phyloP scores from a whole-genome alignment of 768 basidiomycete genomes.

The Rhodotorula toruloides region DNA sequence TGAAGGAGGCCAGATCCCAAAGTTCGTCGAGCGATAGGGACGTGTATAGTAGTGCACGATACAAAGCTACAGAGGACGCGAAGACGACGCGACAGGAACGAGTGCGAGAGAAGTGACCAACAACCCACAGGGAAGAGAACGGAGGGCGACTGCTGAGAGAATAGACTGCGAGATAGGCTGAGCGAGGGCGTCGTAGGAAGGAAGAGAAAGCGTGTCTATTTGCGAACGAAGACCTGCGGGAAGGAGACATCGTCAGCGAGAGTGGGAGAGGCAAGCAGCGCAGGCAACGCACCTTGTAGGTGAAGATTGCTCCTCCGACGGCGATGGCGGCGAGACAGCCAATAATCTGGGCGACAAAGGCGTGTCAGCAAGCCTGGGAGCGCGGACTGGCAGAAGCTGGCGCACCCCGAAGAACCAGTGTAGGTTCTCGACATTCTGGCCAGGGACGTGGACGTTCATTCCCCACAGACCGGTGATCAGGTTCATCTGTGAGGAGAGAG shows the following conservation, averaged over 20 bases:
- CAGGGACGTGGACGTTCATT: slow-evolving; percentile 98
- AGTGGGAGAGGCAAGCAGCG: neutral
- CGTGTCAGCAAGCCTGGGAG: neutral
- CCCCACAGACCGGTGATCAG: slow-evolving; percentile 74
- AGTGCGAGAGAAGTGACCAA: no score
- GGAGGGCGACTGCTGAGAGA: no score
- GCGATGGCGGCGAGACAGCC: slow-evolving; percentile 33
- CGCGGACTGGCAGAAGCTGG: neutral
- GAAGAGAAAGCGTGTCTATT: neutral
- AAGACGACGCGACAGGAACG: no score
- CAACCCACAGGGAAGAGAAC: no score
- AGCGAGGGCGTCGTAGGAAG: neutral
- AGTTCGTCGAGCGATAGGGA: no score
- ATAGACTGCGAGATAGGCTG: neutral
- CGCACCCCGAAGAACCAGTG: slow-evolving; percentile 53
- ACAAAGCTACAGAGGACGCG: no score
- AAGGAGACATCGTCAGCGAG: slow-evolving; percentile 32
- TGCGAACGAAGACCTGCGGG: slow-evolving; percentile 12
- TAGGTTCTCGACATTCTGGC: slow-evolving; percentile 55
- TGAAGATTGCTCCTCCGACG: slow-evolving; percentile 33
- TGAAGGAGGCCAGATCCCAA: no score
- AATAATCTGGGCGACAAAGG: slow-evolving; percentile 11
- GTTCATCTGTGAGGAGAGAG: slow-evolving; percentile 52
- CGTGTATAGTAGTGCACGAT: no score
- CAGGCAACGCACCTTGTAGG: slow-evolving; percentile 15